phyloP scores from a whole-genome alignment of 345 rosid species.

The Gynandropsis gynandra region DNA sequence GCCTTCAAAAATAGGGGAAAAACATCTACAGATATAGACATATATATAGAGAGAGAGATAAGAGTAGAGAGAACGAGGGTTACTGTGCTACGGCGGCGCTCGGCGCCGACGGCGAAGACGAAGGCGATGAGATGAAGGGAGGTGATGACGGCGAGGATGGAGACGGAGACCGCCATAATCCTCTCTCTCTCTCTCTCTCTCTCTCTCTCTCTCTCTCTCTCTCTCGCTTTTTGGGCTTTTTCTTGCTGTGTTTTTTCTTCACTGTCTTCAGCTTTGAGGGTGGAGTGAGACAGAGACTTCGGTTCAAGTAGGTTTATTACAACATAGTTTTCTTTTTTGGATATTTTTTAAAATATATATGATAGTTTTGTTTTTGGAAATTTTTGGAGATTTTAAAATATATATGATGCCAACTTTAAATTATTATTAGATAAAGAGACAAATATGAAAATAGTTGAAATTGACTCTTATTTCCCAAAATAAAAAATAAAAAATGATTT shows the following conservation, averaged over 20 bases:
- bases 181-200: background rate
- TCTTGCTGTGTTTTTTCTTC: too few species aligned
- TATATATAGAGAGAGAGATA: background rate
- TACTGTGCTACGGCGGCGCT: conserved; percentile 92
- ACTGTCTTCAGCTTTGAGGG: background rate
- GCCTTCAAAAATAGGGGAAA: conserved; percentile 37
- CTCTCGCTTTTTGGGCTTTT: conserved; percentile 18
- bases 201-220: background rate
- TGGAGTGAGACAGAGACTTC: too few species aligned
- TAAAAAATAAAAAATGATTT: too few species aligned
- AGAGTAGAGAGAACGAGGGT: conserved; percentile 4
- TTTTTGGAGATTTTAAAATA: too few species aligned
- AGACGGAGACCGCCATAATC: conserved; percentile 63
- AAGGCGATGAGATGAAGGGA: conserved; percentile 87
- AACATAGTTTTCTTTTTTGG: too few species aligned
- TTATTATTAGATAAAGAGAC: too few species aligned
- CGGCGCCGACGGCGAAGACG: conserved; percentile 90
- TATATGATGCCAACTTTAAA: too few species aligned
- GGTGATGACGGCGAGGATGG: conserved; percentile 43
- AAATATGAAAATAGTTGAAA: too few species aligned
- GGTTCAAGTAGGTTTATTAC: too few species aligned
- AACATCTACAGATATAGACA: background rate
- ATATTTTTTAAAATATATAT: too few species aligned
- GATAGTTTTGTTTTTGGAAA: too few species aligned
- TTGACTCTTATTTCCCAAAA: too few species aligned